Evolutionary conservation across 495 filamentous ascomycete genomes (phyloP).

Genomic region (Chlorociboria aeruginascens): DNA sequence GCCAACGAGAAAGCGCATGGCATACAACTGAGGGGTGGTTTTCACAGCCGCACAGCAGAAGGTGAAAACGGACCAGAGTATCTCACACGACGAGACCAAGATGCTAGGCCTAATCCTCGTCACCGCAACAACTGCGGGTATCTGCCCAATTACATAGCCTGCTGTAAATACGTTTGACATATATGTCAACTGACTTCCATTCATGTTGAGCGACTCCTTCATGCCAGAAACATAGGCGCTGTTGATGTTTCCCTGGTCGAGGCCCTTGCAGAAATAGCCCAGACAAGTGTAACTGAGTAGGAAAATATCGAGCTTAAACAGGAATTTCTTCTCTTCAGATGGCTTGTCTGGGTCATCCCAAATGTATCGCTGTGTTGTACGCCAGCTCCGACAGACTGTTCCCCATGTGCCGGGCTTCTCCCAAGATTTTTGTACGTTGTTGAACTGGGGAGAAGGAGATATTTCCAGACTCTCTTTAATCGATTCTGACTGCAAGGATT

Average conservation of each 20-base stretch:
- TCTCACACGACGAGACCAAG: slow-evolving; percentile 45
- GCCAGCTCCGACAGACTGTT: neutral
- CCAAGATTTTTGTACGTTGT: neutral
- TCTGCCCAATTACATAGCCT: slow-evolving; percentile 46
- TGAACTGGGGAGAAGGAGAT: no score
- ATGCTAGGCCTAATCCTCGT: slow-evolving; percentile 48
- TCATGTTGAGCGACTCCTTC: slow-evolving; percentile 47
- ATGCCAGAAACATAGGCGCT: slow-evolving; percentile 46
- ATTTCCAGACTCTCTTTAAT: no score
- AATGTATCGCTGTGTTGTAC: slow-evolving; percentile 20
- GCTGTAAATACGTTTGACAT: slow-evolving; percentile 47
- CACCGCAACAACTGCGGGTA: slow-evolving; percentile 44
- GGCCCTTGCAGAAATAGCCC: slow-evolving; percentile 47
- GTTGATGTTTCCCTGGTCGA: slow-evolving; percentile 47
- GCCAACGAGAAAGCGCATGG: slow-evolving; percentile 45
- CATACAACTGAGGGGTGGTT: slow-evolving; percentile 38
- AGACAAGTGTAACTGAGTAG: slow-evolving; percentile 40
- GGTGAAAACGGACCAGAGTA: slow-evolving; percentile 42
- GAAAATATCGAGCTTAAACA: slow-evolving; percentile 46
- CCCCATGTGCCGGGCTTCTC: neutral
- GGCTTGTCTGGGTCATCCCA: slow-evolving; percentile 54
- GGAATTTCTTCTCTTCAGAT: slow-evolving; percentile 43
- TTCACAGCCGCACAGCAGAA: slow-evolving; percentile 35
- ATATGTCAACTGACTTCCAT: slow-evolving; percentile 39
- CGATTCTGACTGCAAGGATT: no score